phyloP scores from a whole-genome alignment of 768 basidiomycete species.

The Termitomyces sp. region DNA sequence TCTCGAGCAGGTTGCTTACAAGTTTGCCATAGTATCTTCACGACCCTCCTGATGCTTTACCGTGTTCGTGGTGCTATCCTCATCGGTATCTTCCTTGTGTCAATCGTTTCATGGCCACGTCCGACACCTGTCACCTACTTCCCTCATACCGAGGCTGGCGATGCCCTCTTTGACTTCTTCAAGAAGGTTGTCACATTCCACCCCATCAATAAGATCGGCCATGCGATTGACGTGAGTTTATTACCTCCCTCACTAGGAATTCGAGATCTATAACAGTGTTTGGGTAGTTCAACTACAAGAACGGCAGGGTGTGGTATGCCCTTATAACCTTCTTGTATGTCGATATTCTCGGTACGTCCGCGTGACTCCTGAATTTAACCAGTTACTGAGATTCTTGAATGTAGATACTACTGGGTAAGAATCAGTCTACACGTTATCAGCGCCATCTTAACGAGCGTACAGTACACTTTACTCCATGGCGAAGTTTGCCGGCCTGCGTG shows the following conservation, averaged over 20 bases:
- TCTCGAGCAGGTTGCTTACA: slow-evolving; percentile 5
- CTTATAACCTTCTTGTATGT: slow-evolving; percentile 89
- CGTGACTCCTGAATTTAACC: neutral
- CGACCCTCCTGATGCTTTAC: slow-evolving; percentile 80
- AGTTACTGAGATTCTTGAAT: slow-evolving; percentile 6
- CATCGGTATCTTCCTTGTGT: slow-evolving; percentile 80
- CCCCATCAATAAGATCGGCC: slow-evolving; percentile 57
- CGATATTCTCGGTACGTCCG: slow-evolving; percentile 66
- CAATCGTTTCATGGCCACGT: slow-evolving; percentile 88
- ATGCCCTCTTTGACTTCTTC: slow-evolving; percentile 80
- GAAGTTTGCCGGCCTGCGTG: slow-evolving; percentile 85
- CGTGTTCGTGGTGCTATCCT: slow-evolving; percentile 82
- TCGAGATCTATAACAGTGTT: neutral
- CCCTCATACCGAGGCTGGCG: slow-evolving; percentile 66
- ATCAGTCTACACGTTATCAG: neutral
- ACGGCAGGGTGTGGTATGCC: slow-evolving; percentile 84
- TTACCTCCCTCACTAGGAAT: neutral
- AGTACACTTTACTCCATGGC: slow-evolving; percentile 91
- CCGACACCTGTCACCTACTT: slow-evolving; percentile 78
- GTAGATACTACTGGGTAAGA: slow-evolving; percentile 49
- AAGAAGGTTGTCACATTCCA: slow-evolving; percentile 81
- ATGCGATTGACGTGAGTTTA: slow-evolving; percentile 60
- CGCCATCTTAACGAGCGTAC: slow-evolving; percentile 9
- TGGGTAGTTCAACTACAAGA: slow-evolving; percentile 52
- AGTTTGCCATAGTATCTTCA: slow-evolving; percentile 53